Conservation (phyloP, 2,329 filamentous ascomycete species). For the Penicillium freii region DNA sequence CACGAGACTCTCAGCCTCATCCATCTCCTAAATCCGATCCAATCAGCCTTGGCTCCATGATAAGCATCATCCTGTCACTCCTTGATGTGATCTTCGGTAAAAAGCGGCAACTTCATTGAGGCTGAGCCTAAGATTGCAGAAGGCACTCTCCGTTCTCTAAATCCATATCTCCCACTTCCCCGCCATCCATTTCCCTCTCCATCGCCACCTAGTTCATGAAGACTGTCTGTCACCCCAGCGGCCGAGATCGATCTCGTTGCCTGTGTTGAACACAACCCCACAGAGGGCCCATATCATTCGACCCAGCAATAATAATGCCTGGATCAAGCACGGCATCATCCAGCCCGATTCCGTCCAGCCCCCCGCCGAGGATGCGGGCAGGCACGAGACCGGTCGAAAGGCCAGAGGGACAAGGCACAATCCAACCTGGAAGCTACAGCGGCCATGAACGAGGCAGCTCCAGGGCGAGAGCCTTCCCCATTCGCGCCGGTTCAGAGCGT, state of each 20-base stretch:
- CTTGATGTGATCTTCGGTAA: slow-evolving; percentile 13
- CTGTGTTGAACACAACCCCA: slow-evolving; percentile 6
- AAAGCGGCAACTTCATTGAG: slow-evolving; percentile 11
- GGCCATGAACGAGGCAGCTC: background rate
- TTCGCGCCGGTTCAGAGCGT: slow-evolving; percentile 29
- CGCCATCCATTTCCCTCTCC: background rate
- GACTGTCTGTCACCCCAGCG: slow-evolving; percentile 31
- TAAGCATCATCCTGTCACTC: slow-evolving; percentile 12
- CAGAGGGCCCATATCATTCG: background rate
- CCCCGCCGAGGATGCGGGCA: background rate
- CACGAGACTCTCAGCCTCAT: slow-evolving; percentile 8
- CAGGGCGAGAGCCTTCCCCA: background rate
- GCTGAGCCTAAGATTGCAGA: slow-evolving; percentile 5
- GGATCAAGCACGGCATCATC: slow-evolving; percentile 12
- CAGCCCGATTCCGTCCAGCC: background rate
- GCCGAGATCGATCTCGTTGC: slow-evolving; percentile 36
- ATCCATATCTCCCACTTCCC: no score
- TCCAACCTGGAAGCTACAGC: background rate
- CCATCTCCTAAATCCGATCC: background rate
- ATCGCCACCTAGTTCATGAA: slow-evolving; percentile 34
- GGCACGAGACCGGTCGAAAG: background rate
- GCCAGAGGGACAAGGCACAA: slow-evolving; percentile 1
- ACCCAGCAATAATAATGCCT: slow-evolving; percentile 6
- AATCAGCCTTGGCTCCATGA: slow-evolving; percentile 13
- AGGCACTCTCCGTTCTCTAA: background rate